A percentile compares a stretch with the other conserved stretches of the same genome.
phyloP scores from a whole-genome alignment of 257 asterid species.

The Marsdenia floribunda region DNA sequence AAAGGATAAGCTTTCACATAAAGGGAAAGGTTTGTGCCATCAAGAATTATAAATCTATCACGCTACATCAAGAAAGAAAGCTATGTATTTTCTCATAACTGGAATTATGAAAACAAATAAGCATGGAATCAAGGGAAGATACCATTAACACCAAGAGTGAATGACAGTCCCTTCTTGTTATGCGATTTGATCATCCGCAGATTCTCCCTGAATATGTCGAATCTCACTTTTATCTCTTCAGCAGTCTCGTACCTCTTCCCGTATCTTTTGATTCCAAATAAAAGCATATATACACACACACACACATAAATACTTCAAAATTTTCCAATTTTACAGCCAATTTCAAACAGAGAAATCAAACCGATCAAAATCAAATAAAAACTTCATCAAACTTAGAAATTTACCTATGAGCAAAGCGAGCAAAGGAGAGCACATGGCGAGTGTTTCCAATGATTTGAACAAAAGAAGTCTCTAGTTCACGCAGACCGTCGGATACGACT shows the following conservation, averaged over 20 bases:
- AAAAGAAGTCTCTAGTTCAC: conserved; percentile 56
- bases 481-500: conserved; percentile 61
- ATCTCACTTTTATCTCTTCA: conserved; percentile 72
- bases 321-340: background rate
- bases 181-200: conserved; percentile 72
- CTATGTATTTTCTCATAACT: background rate
- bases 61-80: background rate
- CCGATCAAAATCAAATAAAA: background rate
- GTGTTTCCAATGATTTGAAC: conserved; percentile 54
- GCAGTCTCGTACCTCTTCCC: conserved; percentile 60
- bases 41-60: background rate
- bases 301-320: background rate
- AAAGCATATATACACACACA: background rate
- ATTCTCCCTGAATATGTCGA: conserved; percentile 57
- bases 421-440: conserved; percentile 68
- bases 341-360: background rate
- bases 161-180: conserved; percentile 75
- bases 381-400: background rate
- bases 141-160: conserved; percentile 78
- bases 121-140: background rate
- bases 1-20: background rate
- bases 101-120: background rate
- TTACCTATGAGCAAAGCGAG: conserved; percentile 79
- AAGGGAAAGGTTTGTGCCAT: background rate
- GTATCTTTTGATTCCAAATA: conserved; percentile 35